Base-by-base conservation (phyloP, 139 green algal species). In the Chlamydomonas eustigma region DNA sequence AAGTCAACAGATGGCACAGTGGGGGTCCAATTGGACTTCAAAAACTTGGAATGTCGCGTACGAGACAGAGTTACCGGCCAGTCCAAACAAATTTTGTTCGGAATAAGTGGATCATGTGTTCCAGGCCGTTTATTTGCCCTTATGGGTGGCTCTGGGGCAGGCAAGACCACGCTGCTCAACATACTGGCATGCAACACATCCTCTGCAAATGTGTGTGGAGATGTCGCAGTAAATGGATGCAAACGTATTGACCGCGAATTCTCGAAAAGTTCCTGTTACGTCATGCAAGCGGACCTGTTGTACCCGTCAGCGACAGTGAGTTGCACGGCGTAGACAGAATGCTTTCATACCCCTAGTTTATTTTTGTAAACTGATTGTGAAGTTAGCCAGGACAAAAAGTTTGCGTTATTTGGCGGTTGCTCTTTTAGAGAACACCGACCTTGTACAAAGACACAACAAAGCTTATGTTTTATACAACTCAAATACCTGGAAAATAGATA, bases 161-260 rank as follows among this genome's bases (percentile, higher is more conserved):
- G 52, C 52, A 68, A 68, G 18, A 68, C 52, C 4, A 68, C 52
- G 22, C 52, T 68, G 52, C 52, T 68, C 12, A 28, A 68, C 52
- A 68, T 68, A 8, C 52, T 68, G 6, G 52, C 52, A 22, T 68
- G 52, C 52, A 68, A 68, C 52, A 31, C 22, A 4, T 8, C 8
- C 22, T 25, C 52, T 28, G 44, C 44, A 18, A 18, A 12, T 12
- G 12, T 68, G 52, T 6, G 4, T 4, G 52, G 52, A 25, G 18
- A 8, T 8, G 52, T 68, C 12, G 12, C 22, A 6, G 52, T 68
- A 4, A 31, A 68, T 28, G 52, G 52, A 5, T 4, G 4, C 4
- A 25, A 25, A 6, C 52, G 52, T 4, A 31, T 37, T 5, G 52
- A 22, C 12, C 52, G 52, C 4, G 22, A 31, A 4, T 68, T 68